These are phyloP conservation scores for Croton laevigatus DNA, from an alignment of 441 rosid species.

Conservation along the genomic window DNA sequence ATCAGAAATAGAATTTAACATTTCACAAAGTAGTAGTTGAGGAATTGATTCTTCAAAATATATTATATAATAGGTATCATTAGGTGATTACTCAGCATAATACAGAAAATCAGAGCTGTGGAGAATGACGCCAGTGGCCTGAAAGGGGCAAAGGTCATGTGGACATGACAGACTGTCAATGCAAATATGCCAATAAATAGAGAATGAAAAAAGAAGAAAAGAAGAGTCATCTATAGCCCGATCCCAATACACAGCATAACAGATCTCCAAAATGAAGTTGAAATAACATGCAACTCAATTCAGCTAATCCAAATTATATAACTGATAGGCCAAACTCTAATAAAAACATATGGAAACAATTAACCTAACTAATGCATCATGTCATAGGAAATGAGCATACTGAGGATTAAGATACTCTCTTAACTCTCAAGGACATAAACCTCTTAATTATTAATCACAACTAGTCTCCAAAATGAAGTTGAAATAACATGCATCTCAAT, in stretches of 20 bases:
- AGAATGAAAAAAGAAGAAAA: no score
- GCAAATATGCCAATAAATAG: background rate
- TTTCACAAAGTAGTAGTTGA: background rate
- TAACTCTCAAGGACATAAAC: background rate
- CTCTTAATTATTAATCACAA: background rate
- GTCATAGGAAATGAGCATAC: background rate
- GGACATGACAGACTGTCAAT: background rate
- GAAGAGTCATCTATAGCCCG: background rate
- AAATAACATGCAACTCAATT: background rate
- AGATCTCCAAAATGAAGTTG: slow-evolving; percentile 1
- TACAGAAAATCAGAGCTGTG: background rate
- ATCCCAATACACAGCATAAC: background rate
- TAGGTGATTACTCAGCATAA: background rate
- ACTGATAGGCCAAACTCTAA: background rate
- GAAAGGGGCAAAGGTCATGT: background rate
- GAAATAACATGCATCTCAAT: background rate
- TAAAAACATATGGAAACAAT: background rate
- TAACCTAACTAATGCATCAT: background rate
- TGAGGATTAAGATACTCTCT: background rate
- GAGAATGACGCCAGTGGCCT: background rate
- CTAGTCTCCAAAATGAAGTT: background rate
- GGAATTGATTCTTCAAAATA: background rate
- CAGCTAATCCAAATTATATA: background rate
- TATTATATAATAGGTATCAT: background rate
- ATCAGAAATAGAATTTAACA: background rate